Evolutionary conservation across 2,329 filamentous ascomycete species (phyloP).

Genomic region (Talaromyces verruculosus): DNA sequence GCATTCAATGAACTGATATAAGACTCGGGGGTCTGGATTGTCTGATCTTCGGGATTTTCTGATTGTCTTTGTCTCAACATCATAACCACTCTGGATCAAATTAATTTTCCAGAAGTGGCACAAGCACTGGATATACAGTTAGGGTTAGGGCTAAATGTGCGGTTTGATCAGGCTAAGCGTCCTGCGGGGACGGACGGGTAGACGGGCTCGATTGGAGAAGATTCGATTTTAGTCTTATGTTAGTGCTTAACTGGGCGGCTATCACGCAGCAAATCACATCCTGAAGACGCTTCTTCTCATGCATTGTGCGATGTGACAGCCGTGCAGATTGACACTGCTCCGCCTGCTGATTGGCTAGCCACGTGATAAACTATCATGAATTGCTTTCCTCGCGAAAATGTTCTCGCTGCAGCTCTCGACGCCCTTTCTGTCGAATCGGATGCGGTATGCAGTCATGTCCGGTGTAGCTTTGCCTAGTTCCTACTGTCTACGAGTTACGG

Average conservation of each 20-base stretch:
- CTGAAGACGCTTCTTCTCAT: slow-evolving; percentile 9
- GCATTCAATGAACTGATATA: neutral
- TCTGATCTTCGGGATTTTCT: neutral
- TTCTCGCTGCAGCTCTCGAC: slow-evolving; percentile 10
- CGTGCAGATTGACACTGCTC: slow-evolving; percentile 15
- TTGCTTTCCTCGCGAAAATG: neutral
- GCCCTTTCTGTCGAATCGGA: slow-evolving; percentile 13
- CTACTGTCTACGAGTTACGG: neutral
- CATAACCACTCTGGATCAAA: neutral
- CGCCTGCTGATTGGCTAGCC: slow-evolving; percentile 13
- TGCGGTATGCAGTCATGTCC: neutral
- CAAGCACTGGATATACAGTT: neutral
- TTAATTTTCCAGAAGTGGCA: neutral
- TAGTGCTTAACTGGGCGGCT: slow-evolving; percentile 19
- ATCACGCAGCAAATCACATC: slow-evolving; percentile 18
- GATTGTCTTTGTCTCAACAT: neutral
- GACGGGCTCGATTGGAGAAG: neutral
- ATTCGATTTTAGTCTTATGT: neutral
- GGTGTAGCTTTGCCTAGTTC: neutral
- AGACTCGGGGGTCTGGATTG: neutral
- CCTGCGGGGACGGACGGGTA: slow-evolving; percentile 4
- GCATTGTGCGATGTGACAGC: slow-evolving; percentile 20
- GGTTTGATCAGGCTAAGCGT: slow-evolving; percentile 2
- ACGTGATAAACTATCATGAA: slow-evolving; percentile 13
- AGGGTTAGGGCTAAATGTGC: neutral